Base-by-base conservation (phyloP, 192 early-diverging fungal species). In the Entomortierella lignicola region DNA sequence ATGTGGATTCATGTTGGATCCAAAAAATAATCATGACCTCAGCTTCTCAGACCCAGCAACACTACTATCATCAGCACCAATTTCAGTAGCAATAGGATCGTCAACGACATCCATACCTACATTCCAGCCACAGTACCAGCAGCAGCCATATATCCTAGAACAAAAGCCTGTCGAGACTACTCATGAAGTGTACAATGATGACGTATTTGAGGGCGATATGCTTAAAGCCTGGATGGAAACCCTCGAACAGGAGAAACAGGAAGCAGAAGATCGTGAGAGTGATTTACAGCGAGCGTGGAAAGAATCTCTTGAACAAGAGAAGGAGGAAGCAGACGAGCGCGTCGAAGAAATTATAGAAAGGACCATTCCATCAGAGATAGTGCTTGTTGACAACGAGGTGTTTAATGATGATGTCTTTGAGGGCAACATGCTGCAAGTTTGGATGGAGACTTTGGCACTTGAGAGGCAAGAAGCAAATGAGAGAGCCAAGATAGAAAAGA, bases 151-250 rank as follows among this genome's bases (percentile, higher is more conserved):
- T 13, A 58, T 26, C 37, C 55, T 4, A 20, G 47, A 59, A 26
- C 13, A 18, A 23, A 20, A 30, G 25, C 56, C 47, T 26, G 32
- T 42, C n/a, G 44, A 21, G 4, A 21, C 2, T 2, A 34, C 55
- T 20, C 43, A 25, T 20, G 53, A 68, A 50, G 55, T 42, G 0
- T 79, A 54, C 20, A 79, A 79, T n/a, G 75, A 79, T 34, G 75
- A 79, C n/a, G 51, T 66, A 17, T 79, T 79, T 69, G 75, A 79
- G 25, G 68, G 75, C 7, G 67, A 79, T 8, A 79, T 79, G 75
- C 56, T 70, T 12, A 47, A 65, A 32, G 75, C 75, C 8, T 79
- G 75, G 75, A 79, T 70, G 75, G 75, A 79, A 17, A 70, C 75
- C 12, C 67, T 79, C 2, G 75, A 55, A 7, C 75, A 61, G 30